Evolutionary conservation across 208 protist genomes (phyloP).

Genomic region (Acanthamoeba comandoni): DNA sequence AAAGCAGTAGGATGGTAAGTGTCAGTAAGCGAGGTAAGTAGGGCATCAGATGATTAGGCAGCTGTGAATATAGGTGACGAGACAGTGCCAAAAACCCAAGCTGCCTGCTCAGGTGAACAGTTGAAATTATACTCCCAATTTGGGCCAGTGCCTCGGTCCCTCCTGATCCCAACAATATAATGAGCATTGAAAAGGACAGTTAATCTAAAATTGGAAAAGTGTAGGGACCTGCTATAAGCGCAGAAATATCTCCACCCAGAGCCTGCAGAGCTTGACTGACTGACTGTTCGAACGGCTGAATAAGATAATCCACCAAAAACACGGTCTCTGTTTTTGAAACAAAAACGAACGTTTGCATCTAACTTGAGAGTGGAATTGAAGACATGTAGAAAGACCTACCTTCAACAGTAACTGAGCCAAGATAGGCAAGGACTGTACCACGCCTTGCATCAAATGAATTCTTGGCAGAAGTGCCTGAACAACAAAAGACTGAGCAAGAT

Average conservation of each 20-base stretch:
- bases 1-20: constrained; percentile 49
- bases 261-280: too few relatives aligned
- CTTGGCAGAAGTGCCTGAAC: neutral
- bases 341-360: neutral
- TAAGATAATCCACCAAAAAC: constrained; percentile 55
- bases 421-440: constrained; percentile 50
- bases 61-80: constrained; percentile 57
- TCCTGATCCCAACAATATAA: too few relatives aligned
- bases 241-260: too few relatives aligned
- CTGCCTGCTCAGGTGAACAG: neutral
- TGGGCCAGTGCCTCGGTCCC: too few relatives aligned
- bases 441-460: constrained; percentile 49
- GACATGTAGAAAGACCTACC: too few relatives aligned
- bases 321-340: constrained; percentile 46
- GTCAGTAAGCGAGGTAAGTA: constrained; percentile 29
- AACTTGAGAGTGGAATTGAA: too few relatives aligned
- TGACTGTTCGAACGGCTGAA: constrained; percentile 47
- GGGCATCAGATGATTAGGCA: constrained; percentile 55
- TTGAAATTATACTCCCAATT: too few relatives aligned
- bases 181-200: too few relatives aligned
- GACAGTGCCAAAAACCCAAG: constrained; percentile 49
- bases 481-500: neutral
- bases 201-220: too few relatives aligned
- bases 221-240: too few relatives aligned
- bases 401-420: neutral